Percentiles rank a stretch among this genome's conserved stretches.
Conservation (phyloP, 768 basidiomycete genomes). For the Cyclocybe aegerita region DNA sequence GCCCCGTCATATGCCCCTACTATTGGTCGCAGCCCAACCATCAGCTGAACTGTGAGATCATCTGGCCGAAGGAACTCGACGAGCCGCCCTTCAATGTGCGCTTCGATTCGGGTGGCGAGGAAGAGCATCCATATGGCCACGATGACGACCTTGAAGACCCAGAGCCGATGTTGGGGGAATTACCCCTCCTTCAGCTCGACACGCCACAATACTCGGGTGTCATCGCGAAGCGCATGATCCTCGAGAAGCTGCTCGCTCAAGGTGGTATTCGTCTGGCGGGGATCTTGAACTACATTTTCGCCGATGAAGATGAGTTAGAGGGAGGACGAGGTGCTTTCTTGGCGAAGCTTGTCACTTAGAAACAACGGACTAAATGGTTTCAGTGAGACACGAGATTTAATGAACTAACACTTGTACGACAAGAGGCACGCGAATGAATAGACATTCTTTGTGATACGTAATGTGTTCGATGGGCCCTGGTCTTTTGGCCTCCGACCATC, state of each 20-base stretch:
- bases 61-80: constrained; percentile 77
- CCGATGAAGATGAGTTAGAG: constrained; percentile 4
- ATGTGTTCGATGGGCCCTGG: no score
- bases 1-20: constrained; percentile 63
- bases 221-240: constrained; percentile 62
- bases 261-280: constrained; percentile 84
- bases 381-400: not conserved
- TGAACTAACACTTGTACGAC: no score
- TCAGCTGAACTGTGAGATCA: constrained; percentile 75
- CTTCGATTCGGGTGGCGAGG: constrained; percentile 13
- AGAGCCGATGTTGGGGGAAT: not conserved
- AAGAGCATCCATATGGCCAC: constrained; percentile 12
- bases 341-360: not conserved
- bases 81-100: constrained; percentile 36
- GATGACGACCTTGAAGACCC: constrained; percentile 7
- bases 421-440: no score
- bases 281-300: constrained; percentile 74
- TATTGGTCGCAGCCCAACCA: constrained; percentile 77
- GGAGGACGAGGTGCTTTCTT: not conserved
- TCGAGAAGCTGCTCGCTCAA: constrained; percentile 83
- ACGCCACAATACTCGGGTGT: constrained; percentile 76
- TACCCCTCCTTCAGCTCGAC: constrained; percentile 61
- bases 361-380: not conserved
- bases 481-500: no score
- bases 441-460: no score